A percentile compares a stretch with the other conserved stretches of the same genome.
Conservation (phyloP, 305 asterid species). For the Stenogyne calaminthoides region DNA sequence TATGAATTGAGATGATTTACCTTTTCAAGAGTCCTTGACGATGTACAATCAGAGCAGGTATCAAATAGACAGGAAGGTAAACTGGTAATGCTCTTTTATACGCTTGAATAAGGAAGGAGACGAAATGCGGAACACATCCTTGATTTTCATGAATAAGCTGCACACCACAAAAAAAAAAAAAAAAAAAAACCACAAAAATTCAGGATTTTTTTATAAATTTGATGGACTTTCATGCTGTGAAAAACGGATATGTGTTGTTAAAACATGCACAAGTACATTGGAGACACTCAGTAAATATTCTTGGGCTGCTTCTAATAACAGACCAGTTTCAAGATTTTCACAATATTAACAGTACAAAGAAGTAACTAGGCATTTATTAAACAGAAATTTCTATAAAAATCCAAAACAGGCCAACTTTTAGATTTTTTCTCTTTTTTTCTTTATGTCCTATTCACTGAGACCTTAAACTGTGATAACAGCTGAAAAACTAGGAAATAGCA, state of each 20-base stretch:
- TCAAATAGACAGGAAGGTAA: constrained; percentile 91
- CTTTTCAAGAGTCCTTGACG: constrained; percentile 87
- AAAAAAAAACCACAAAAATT: neutral
- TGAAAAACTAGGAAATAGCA: neutral
- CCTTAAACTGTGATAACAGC: constrained; percentile 20
- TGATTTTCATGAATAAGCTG: constrained; percentile 94
- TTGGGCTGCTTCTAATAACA: constrained; percentile 6
- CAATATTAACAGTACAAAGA: neutral
- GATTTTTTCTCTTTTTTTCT: neutral
- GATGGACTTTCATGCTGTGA: neutral
- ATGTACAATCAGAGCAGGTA: constrained; percentile 95
- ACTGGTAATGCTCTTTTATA: constrained; percentile 91
- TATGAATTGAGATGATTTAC: constrained; percentile 40
- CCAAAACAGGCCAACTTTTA: constrained; percentile 12
- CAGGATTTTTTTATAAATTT: neutral
- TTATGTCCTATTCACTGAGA: neutral
- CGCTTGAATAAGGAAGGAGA: constrained; percentile 85
- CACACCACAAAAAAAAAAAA: constrained; percentile 26
- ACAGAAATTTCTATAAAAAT: neutral
- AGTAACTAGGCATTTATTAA: neutral
- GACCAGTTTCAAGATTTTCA: constrained; percentile 6
- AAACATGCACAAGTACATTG: constrained; percentile 24
- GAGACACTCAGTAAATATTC: constrained; percentile 9
- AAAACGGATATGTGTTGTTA: neutral
- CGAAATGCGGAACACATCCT: constrained; percentile 72